These are phyloP conservation scores for Ceratobasidium sp. DNA, from an alignment of 1,284 basidiomycete species.

Conservation along the genomic window DNA sequence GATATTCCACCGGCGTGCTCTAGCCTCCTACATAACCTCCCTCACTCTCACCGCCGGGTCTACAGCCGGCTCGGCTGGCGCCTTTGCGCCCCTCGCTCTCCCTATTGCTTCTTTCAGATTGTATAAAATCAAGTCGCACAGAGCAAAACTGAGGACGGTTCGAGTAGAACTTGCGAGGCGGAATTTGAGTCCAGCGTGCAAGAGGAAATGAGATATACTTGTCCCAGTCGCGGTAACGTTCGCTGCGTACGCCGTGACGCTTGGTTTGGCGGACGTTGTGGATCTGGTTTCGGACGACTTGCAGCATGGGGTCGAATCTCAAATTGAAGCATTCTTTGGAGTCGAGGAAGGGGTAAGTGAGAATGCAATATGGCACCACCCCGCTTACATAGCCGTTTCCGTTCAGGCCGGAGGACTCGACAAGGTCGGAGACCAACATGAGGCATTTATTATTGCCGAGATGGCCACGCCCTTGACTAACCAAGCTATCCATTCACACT, in stretches of 20 bases:
- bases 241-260: constrained; percentile 11
- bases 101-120: constrained; percentile 36
- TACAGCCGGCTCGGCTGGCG: constrained; percentile 1
- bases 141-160: constrained; percentile 8
- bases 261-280: constrained; percentile 32
- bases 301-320: constrained; percentile 1
- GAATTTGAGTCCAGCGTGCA: not conserved
- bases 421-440: constrained; percentile 3
- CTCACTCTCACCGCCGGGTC: constrained; percentile 23
- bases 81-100: constrained; percentile 1
- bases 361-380: not conserved
- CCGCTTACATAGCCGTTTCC: not conserved
- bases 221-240: constrained; percentile 32
- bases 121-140: constrained; percentile 37
- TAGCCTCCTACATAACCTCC: constrained; percentile 33
- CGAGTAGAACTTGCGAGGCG: constrained; percentile 22
- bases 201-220: constrained; percentile 21
- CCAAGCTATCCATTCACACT: not conserved
- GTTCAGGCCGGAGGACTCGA: not conserved
- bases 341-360: constrained; percentile 12
- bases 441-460: constrained; percentile 16
- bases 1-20: constrained; percentile 24
- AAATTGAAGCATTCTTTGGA: not conserved
- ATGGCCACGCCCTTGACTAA: not conserved
- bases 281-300: constrained; percentile 27